Conservation (phyloP, 2,329 filamentous ascomycete species). For the Chrysoporthe austroafricana region DNA sequence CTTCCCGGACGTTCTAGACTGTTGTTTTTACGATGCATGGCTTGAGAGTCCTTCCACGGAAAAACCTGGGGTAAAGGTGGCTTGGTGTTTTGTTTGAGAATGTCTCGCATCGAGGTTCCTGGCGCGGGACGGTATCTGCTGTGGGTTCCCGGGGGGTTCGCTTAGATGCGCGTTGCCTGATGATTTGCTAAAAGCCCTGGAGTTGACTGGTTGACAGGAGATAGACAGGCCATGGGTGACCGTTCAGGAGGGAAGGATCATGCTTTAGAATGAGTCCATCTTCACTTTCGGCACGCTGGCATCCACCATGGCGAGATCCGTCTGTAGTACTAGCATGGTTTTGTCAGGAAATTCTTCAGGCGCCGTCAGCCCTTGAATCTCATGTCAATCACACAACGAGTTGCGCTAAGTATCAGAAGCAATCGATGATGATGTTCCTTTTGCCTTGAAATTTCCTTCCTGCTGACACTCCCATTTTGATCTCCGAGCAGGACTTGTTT, state of each 20-base stretch:
- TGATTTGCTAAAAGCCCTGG: not conserved
- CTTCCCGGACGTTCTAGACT: not conserved
- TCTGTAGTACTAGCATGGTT: not conserved
- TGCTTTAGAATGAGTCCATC: constrained; percentile 5
- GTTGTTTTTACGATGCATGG: not conserved
- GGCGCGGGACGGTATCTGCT: not conserved
- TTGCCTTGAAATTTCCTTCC: not conserved
- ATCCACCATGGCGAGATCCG: constrained; percentile 15
- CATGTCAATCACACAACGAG: not conserved
- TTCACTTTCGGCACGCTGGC: constrained; percentile 15
- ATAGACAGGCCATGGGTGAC: constrained; percentile 1
- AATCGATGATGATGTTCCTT: not conserved
- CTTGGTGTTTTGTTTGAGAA: not conserved
- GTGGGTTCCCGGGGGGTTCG: constrained; percentile 3
- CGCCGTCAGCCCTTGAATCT: not conserved
- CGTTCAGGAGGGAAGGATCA: constrained; percentile 1
- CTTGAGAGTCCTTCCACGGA: not conserved
- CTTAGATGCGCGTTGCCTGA: constrained; percentile 7
- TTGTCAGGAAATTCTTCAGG: not conserved
- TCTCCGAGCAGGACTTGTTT: not conserved
- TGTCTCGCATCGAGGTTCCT: constrained; percentile 4
- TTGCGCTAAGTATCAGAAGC: not conserved
- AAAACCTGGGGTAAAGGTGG: not conserved
- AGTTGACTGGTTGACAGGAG: constrained; percentile 2
- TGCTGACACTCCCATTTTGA: not conserved